phyloP scores from a whole-genome alignment of 257 asterid genomes.

The Gardenia jasminoides region DNA sequence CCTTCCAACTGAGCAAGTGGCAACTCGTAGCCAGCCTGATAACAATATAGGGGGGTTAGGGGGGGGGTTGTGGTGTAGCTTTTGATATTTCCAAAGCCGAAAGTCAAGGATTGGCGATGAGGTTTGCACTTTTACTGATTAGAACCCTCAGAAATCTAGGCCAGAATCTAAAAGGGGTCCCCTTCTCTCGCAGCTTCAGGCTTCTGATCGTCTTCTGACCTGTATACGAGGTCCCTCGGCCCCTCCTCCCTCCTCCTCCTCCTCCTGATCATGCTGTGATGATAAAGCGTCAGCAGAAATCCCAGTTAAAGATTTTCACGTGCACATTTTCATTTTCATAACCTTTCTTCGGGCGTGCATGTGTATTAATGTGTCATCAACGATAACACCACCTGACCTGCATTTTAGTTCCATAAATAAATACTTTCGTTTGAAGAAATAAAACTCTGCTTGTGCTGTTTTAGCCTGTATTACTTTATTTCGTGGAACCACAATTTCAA shows the following conservation, averaged over 20 bases:
- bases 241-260: too few relatives aligned
- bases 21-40: too few relatives aligned
- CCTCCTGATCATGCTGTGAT: too few relatives aligned
- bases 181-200: not conserved
- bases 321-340: not conserved
- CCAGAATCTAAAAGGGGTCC: not conserved
- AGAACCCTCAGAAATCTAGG: not conserved
- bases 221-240: not conserved
- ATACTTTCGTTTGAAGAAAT: too few relatives aligned
- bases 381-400: not conserved
- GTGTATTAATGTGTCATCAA: too few relatives aligned
- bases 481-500: too few relatives aligned
- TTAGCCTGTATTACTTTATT: too few relatives aligned
- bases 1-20: too few relatives aligned
- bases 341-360: too few relatives aligned
- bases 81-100: not conserved
- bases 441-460: too few relatives aligned
- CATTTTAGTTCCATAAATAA: too few relatives aligned
- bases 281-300: not conserved
- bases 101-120: not conserved
- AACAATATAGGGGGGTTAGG: too few relatives aligned
- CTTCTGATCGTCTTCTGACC: not conserved
- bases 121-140: not conserved
- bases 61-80: not conserved
- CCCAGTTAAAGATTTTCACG: not conserved